Conservation (phyloP, 2,329 filamentous ascomycete genomes). For the Arthrocladium fulminans region DNA sequence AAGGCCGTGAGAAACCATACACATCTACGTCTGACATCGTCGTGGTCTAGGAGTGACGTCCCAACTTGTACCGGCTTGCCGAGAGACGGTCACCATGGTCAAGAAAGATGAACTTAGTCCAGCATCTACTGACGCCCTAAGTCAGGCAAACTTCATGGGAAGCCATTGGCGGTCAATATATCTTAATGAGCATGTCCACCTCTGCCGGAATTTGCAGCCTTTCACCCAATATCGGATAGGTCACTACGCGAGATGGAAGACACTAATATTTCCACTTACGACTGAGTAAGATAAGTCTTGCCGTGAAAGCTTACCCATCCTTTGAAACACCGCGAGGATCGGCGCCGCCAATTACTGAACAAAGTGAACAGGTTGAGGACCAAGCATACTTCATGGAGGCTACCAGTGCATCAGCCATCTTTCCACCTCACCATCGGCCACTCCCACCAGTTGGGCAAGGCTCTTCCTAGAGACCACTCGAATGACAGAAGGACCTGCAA, state of each 20-base stretch:
- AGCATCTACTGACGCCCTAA: not conserved
- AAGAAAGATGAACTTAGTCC: not conserved
- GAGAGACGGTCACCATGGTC: not conserved
- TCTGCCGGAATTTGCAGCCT: not conserved
- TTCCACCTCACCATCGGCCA: not conserved
- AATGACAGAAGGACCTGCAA: too few relatives aligned
- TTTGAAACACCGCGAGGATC: not conserved
- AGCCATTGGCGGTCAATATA: not conserved
- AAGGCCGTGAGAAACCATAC: not conserved
- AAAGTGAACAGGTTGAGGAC: not conserved
- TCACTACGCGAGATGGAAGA: not conserved
- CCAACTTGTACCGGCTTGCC: not conserved
- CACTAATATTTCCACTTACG: not conserved
- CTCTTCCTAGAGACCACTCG: too few relatives aligned
- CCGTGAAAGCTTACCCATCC: not conserved
- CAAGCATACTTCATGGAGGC: not conserved
- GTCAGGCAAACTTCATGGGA: not conserved
- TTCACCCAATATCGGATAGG: not conserved
- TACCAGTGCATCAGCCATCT: not conserved
- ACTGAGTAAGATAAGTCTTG: not conserved
- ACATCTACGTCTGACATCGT: not conserved
- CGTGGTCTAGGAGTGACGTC: not conserved
- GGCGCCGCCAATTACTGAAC: not conserved
- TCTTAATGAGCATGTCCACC: not conserved
- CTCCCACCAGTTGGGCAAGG: too few relatives aligned